Evolutionary conservation across 78 protist genomes (phyloP).

Genomic region (Cavenderia fasciculata): DNA sequence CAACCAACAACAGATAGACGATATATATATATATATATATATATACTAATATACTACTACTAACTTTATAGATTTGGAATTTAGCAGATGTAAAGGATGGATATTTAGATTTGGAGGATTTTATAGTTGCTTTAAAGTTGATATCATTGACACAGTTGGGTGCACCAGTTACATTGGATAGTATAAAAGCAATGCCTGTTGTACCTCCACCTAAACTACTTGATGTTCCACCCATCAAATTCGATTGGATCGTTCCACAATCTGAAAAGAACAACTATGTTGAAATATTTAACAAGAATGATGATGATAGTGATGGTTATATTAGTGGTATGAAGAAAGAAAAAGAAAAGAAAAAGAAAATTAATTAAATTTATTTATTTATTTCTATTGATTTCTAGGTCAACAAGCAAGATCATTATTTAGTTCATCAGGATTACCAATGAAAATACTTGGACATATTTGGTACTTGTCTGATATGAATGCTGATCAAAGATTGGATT

Average conservation of each 20-base stretch:
- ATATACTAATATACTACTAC: neutral
- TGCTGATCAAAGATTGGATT: conserved; percentile 41
- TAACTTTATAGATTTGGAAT: conserved; percentile 22
- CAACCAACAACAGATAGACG: neutral
- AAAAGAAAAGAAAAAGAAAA: no score
- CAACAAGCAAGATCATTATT: conserved; percentile 24
- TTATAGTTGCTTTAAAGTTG: conserved; percentile 69
- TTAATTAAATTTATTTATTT: no score
- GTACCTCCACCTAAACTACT: conserved; percentile 59
- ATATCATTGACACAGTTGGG: conserved; percentile 71
- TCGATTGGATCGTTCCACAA: conserved; percentile 27
- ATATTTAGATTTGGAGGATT: conserved; percentile 48
- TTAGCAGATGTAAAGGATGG: conserved; percentile 55
- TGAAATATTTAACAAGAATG: conserved; percentile 47
- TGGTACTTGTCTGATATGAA: conserved; percentile 53
- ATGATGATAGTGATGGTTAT: conserved; percentile 59
- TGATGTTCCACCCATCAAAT: conserved; percentile 43
- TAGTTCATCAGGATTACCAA: conserved; percentile 37
- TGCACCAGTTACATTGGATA: conserved; percentile 48
- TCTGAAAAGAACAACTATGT: conserved; percentile 38
- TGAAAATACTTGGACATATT: conserved; percentile 31
- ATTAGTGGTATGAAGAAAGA: no score
- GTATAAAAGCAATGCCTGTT: conserved; percentile 54
- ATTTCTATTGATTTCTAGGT: no score
- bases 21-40: no score